phyloP scores from a whole-genome alignment of 495 filamentous ascomycete genomes.

The Tuber aestivum region DNA sequence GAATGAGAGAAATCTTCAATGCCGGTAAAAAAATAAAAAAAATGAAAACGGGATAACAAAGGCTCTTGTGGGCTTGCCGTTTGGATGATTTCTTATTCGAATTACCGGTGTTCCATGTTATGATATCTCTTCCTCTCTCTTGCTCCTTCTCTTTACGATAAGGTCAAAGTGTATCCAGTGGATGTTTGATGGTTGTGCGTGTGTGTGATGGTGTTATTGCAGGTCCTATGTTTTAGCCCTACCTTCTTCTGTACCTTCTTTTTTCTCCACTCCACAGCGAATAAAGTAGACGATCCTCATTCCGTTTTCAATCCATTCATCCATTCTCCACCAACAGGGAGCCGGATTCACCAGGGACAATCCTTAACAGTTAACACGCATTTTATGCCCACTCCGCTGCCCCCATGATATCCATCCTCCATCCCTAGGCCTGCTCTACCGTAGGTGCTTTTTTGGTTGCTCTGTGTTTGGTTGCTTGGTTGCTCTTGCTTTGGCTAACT shows the following conservation, averaged over 20 bases:
- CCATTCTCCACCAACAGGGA: conserved; percentile 34
- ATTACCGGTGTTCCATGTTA: background rate
- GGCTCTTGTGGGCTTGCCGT: background rate
- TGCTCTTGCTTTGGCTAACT: conserved; percentile 1
- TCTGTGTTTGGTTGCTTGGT: conserved; percentile 1
- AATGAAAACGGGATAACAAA: background rate
- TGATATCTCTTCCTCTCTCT: conserved; percentile 2
- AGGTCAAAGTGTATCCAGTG: conserved; percentile 1
- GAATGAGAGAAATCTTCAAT: background rate
- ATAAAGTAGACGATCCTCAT: background rate
- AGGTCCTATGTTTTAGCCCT: background rate
- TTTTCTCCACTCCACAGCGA: background rate
- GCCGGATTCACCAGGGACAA: conserved; percentile 24
- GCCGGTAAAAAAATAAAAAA: background rate
- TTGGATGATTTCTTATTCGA: background rate
- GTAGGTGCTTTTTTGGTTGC: background rate
- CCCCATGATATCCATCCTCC: background rate
- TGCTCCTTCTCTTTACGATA: conserved; percentile 6
- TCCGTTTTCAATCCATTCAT: conserved; percentile 1
- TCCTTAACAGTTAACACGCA: background rate
- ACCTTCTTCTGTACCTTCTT: background rate
- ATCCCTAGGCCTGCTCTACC: background rate
- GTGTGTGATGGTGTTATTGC: conserved; percentile 2
- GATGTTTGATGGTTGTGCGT: background rate
- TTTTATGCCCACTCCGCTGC: background rate